These are phyloP conservation scores for Maudiozyma barnettii DNA, from an alignment of 805 yeast species.

Conservation along the genomic window DNA sequence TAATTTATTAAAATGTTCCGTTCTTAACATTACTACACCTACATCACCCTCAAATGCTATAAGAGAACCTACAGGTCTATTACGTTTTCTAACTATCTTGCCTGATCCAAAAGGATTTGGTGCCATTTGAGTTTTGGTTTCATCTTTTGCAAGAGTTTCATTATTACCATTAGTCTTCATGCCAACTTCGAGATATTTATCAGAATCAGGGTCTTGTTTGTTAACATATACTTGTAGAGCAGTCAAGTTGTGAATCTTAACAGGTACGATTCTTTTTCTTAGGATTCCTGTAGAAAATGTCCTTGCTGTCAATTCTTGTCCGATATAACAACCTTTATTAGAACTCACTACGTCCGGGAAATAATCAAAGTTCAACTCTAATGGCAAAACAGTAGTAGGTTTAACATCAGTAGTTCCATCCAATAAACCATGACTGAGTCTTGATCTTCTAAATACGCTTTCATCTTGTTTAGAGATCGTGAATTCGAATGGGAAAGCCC, in stretches of 20 bases:
- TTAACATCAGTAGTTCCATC: conserved; percentile 43
- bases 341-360: conserved; percentile 68
- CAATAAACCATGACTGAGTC: conserved; percentile 41
- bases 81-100: conserved; percentile 21
- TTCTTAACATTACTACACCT: conserved; percentile 57
- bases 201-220: not conserved
- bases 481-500: conserved; percentile 23
- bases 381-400: conserved; percentile 54
- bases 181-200: conserved; percentile 8
- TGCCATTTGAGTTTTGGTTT: not conserved
- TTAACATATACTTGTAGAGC: not conserved
- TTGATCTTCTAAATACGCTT: conserved; percentile 33
- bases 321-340: conserved; percentile 92
- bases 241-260: conserved; percentile 24
- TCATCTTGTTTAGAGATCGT: conserved; percentile 7
- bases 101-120: conserved; percentile 35
- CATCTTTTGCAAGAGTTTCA: not conserved
- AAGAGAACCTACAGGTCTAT: conserved; percentile 51
- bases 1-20: conserved; percentile 32
- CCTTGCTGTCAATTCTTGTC: conserved; percentile 90
- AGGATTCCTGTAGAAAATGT: conserved; percentile 75
- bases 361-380: conserved; percentile 71
- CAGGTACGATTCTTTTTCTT: conserved; percentile 76
- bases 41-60: conserved; percentile 45
- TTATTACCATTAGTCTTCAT: conserved; percentile 2